Evolutionary conservation across 164 flowering plant genomes (phyloP), one percentile per base, ranked within the genome.

Genomic region (Stephania cephalantha): DNA sequence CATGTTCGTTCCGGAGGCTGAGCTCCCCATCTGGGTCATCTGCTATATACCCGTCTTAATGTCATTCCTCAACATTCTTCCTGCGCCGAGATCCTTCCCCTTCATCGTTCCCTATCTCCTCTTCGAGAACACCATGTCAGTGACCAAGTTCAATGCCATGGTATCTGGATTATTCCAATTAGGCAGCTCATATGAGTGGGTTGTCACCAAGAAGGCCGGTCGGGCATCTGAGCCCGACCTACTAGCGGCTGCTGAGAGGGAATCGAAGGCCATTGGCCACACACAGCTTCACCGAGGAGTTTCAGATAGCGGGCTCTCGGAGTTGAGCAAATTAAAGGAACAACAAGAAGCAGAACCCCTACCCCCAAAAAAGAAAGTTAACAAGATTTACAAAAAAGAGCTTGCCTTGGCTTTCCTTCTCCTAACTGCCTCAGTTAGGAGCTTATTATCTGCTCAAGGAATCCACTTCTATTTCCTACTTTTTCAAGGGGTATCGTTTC

Each of bases 61-160:
- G 92, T 89, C 97, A 22, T 80, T 92, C 66, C 90, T 92, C 74
- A 92, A 90, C 88, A 87, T 92, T 35, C 91, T 92, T 75, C 97
- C 97, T 0, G 78, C 93, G 22, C 97, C 95, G 7, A 85, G 85
- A 81, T 91, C 96, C 29, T 84, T 93, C 79, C 97, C 97, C 29
- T 93, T 93, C 87, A 84, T 93, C 17, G 90, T 89, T 35, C 97
- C 97, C 10, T 93, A 91, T 81, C 96, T 93, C 71, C 86, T 93
- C 2, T 91, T 92, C 71, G 97, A 91, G 72, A 92, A 92, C 87
- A 91, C 97, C 68, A 92, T 92, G 95, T 93, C 97, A 0, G 96
- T 93, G 8, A 93, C 97, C 79, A 91, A 93, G 75, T 93, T 93
- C 90, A 90, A 91, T 76, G 97, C 95, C 10, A 90, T 92, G 97